Evolutionary conservation across 176 grass and related monocot species (phyloP).

Genomic region (Canna indica): DNA sequence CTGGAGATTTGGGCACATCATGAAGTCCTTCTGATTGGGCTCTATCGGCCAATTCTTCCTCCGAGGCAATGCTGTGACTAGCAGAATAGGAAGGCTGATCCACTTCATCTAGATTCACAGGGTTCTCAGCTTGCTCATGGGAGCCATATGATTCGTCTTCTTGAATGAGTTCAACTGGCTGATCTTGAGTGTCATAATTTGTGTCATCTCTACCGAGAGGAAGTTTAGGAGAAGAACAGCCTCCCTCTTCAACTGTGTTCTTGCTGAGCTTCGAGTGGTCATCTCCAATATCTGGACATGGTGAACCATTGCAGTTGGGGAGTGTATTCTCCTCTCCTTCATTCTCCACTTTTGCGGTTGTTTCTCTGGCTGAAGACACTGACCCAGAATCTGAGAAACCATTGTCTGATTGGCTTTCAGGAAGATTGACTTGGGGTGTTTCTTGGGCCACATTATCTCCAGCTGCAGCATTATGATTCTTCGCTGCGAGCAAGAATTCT

Average conservation of each 20-base stretch:
- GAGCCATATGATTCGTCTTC: too few relatives aligned
- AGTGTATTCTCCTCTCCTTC: not conserved
- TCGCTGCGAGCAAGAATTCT: constrained; percentile 29
- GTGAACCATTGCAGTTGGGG: not conserved
- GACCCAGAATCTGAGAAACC: constrained; percentile 20
- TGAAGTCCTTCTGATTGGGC: constrained; percentile 9
- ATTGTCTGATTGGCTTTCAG: constrained; percentile 18
- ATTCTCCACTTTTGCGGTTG: not conserved
- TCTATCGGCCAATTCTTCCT: constrained; percentile 12
- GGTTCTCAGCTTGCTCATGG: constrained; percentile 33
- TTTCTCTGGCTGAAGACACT: constrained; percentile 22
- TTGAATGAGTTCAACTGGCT: not conserved
- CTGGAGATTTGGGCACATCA: not conserved
- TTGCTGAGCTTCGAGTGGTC: not conserved
- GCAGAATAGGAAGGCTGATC: constrained; percentile 6
- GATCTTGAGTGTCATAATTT: not conserved
- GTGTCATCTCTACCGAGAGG: not conserved
- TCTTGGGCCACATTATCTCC: not conserved
- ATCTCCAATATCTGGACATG: not conserved
- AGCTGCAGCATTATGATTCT: constrained; percentile 16
- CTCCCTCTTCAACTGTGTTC: not conserved
- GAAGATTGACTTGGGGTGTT: constrained; percentile 2
- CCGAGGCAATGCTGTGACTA: constrained; percentile 22
- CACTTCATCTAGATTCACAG: not conserved
- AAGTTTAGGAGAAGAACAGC: not conserved